Evolutionary conservation across 352 stramenopile species (phyloP), one percentile per base, ranked within the genome.

Genomic region (Phytophthora kernoviae): DNA sequence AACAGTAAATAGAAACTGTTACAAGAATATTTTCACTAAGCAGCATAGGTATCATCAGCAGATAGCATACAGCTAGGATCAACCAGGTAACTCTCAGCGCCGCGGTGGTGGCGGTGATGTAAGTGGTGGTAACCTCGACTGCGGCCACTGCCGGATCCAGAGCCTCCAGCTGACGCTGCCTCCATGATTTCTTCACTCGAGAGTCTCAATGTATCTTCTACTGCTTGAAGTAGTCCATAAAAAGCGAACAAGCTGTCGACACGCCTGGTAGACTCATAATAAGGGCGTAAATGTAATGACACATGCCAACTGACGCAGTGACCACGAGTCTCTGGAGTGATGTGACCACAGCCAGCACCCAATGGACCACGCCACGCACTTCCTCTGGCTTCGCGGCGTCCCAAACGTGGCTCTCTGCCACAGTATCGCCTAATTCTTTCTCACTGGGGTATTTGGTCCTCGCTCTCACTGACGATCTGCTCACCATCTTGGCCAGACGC

Each of bases 191-290:
- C 61, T 47, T 78, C 73, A 27, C 59, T 46, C 17, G 70, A 75
- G n/a, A 86, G 51, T 26, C 66, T 68, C 27, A 92, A 55, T 18
- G 75, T 86, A 56, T 87, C 75, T 47, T 94, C 84, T 17, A 92
- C 78, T 27, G 87, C 71, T 67, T 91, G 69, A 20, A 90, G 67
- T 34, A 94, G 67, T 9, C 81, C 79, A 33, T 79, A 81, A 47
- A 92, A 10, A 94, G 56, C 48, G 80, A 75, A 45, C 82, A 92
- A 0, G 77, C 69, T 1, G 79, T 86, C 26, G 82, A 87, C 41
- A 94, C 76, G 37, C 82, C 84, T 10, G 84, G 81, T 21, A 94
- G 60, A 60, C 74, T 88, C 76, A 88, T 84, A 27, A 94, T 72
- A 27, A 94, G 52, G 60, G 90, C 84, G 66, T 87, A 89, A 49